A percentile compares a stretch with the other conserved stretches of the same genome.
Conservation (phyloP, 2,329 filamentous ascomycete genomes). For the Parastagonospora avenae region DNA sequence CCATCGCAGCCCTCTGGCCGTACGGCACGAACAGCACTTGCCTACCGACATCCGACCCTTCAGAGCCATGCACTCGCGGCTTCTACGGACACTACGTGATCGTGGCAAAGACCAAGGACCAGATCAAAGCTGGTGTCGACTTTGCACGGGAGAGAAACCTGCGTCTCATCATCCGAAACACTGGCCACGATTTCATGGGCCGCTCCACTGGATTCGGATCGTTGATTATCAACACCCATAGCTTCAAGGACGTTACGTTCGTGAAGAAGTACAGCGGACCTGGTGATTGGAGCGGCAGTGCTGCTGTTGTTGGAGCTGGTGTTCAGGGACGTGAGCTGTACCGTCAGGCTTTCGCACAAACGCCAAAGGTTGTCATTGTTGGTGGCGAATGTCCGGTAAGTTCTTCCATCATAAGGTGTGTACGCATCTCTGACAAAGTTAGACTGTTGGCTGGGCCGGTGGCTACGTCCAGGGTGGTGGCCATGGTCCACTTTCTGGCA, state of each 20-base stretch:
- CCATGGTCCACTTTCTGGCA: conserved; percentile 47
- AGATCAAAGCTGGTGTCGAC: conserved; percentile 42
- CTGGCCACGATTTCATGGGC: conserved; percentile 45
- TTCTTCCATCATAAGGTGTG: neutral
- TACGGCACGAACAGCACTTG: conserved; percentile 44
- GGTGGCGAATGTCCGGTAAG: conserved; percentile 45
- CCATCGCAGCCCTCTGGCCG: conserved; percentile 41
- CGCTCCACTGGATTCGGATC: conserved; percentile 42
- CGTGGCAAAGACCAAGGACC: conserved; percentile 36
- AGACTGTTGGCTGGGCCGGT: conserved; percentile 49
- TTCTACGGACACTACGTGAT: conserved; percentile 43
- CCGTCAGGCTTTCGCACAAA: conserved; percentile 34
- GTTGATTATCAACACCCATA: conserved; percentile 45
- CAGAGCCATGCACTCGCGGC: conserved; percentile 34
- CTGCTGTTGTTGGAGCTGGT: conserved; percentile 40
- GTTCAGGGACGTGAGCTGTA: conserved; percentile 43
- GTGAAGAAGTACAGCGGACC: conserved; percentile 37
- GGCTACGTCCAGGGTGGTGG: conserved; percentile 53
- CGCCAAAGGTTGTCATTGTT: conserved; percentile 40
- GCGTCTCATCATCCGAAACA: conserved; percentile 42
- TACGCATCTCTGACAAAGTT: conserved; percentile 2
- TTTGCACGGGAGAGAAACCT: conserved; percentile 41
- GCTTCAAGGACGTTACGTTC: conserved; percentile 41
- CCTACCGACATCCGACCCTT: conserved; percentile 30
- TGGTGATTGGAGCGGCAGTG: conserved; percentile 39